Conservation (phyloP, 257 asterid genomes). For the Leptodermis oblonga region DNA sequence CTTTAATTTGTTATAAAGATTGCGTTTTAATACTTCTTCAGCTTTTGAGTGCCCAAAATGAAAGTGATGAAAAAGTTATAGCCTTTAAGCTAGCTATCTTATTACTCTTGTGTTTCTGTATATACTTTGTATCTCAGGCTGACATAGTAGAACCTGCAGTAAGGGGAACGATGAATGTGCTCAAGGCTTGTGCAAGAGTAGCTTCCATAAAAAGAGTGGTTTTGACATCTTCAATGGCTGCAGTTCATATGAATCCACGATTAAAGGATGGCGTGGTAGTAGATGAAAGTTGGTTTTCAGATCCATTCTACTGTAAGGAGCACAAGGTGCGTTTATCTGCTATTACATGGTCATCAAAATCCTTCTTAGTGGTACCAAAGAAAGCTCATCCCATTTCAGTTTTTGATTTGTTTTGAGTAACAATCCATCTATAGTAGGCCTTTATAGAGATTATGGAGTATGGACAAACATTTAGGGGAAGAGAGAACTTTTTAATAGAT, state of each 20-base stretch:
- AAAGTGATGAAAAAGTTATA: too few species aligned
- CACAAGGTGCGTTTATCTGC: constrained; percentile 47
- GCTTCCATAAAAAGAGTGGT: constrained; percentile 41
- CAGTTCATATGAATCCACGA: constrained; percentile 26
- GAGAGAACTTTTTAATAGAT: not conserved
- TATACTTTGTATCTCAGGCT: constrained; percentile 21
- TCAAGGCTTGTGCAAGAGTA: constrained; percentile 35
- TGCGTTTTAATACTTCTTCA: too few species aligned
- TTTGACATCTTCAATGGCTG: constrained; percentile 44
- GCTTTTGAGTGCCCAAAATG: too few species aligned
- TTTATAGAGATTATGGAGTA: not conserved
- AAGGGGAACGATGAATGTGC: constrained; percentile 51
- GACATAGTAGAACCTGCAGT: constrained; percentile 54
- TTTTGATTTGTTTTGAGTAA: too few species aligned
- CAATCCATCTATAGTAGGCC: not conserved
- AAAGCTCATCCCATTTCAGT: too few species aligned
- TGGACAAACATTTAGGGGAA: not conserved
- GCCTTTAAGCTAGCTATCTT: not conserved
- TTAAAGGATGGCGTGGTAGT: constrained; percentile 25
- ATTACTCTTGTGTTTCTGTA: not conserved
- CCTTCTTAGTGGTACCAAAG: too few species aligned
- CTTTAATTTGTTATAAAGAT: too few species aligned
- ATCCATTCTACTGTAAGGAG: constrained; percentile 44
- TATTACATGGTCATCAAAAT: too few species aligned
- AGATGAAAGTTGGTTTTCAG: constrained; percentile 68